These are phyloP conservation scores for Lachancea thermotolerans DNA, from an alignment of 805 yeast species.

Conservation along the genomic window DNA sequence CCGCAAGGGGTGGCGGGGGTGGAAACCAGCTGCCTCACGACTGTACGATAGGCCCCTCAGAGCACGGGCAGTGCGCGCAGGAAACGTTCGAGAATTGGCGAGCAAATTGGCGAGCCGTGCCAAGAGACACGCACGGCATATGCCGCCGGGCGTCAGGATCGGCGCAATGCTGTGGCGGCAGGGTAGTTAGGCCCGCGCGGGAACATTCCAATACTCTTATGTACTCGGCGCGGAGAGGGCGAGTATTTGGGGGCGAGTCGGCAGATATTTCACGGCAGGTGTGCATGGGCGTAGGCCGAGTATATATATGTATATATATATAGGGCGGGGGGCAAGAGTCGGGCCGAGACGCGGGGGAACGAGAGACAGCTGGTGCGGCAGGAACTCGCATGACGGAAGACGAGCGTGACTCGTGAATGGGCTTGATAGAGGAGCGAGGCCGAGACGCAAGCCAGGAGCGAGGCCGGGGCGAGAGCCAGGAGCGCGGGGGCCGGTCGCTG, in stretches of 20 bases:
- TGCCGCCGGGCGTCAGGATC: background rate
- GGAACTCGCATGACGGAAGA: background rate
- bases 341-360: too few species aligned
- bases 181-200: too few species aligned
- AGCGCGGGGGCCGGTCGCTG: slow-evolving; percentile 5
- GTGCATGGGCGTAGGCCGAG: too few species aligned
- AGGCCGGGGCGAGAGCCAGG: background rate
- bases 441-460: background rate
- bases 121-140: background rate
- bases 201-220: too few species aligned
- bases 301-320: too few species aligned
- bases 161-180: background rate
- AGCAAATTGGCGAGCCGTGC: background rate
- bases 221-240: too few species aligned
- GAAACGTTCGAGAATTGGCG: too few species aligned
- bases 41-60: background rate
- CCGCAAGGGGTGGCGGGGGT: too few species aligned
- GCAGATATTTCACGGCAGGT: too few species aligned
- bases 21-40: background rate
- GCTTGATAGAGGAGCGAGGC: background rate
- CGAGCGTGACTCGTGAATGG: background rate
- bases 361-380: too few species aligned
- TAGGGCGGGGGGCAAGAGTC: too few species aligned
- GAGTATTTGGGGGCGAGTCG: too few species aligned
- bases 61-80: background rate